Base-by-base conservation (phyloP, 805 yeast genomes). In the Metschnikowia reukaufii region DNA sequence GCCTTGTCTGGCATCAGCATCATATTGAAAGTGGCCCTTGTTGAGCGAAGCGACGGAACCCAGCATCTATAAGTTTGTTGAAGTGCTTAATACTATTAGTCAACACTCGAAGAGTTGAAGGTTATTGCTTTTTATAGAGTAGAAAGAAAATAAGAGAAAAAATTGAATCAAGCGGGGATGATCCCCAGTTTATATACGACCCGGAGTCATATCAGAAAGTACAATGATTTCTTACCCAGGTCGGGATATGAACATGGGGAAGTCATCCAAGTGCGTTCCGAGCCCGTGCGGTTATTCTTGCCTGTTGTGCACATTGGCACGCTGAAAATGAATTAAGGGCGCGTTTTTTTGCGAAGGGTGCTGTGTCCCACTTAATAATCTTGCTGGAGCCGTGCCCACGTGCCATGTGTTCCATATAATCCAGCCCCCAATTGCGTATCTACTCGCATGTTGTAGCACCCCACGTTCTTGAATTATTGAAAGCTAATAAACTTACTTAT, bases 1-100 rank as follows among this genome's bases (percentile, higher is more conserved):
- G 13, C 52, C 47, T 30, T 47, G 49, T 55, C 77, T 63, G 23
- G 50, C 59, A 12, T 62, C 72, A 10, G 56, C 59, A 46, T 71
- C 69, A 52, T 72, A 71, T 30, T 54, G 55, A 55, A 61, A 63
- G 32, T 52, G 61, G 37, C 47, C 53, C 21, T 44, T 45, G 9
- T 33, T 42, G n/a, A 34, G 13, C n/a, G 47, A 44, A 35, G 45
- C 25, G n/a, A 35, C 8, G n/a, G 45, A 42, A 12, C 19, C 35
- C 45, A 33, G 44, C 44, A 41, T 41, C 29, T 33, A 16, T 34
- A 15, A 6, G 7, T 31, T 31, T 6, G 29, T 25, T 31, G 18
- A 31, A 10, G n/a, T n/a, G n/a, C n/a, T n/a, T n/a, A n/a, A n/a
- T n/a, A n/a, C n/a, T n/a, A n/a, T n/a, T n/a, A n/a, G n/a, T n/a